Base-by-base conservation (phyloP, 495 filamentous ascomycete species). In the Immersiella caudata region DNA sequence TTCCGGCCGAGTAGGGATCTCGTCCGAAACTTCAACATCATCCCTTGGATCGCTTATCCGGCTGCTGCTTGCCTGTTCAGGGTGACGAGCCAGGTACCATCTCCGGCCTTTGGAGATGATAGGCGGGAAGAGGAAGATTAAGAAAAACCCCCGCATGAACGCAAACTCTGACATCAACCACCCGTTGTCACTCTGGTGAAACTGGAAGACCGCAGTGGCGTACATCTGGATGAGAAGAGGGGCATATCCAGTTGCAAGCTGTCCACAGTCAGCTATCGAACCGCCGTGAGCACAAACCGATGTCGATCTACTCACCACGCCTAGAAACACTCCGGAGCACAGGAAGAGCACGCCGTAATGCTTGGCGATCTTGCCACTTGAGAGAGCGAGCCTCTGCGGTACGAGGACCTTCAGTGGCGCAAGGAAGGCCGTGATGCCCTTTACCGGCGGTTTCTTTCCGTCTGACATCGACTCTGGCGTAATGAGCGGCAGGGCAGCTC, bases 241-340 rank as follows among this genome's bases (percentile, higher is more conserved):
- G 2, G 82, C 82, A 40, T 85, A 88, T 20, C 81, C 84, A 0
- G 86, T 86, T 0, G 86, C 84, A 16, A 87, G 73, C 78, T 81
- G 21, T n/a, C 4, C 24, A 12, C n/a, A 7, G 20, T 22, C 9
- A 60, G 36, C 59, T 3, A 64, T 14, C 36, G 12, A n/a, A 29
- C 18, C 0, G 29, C 29, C 29, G n/a, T n/a, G 4, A 33, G 29
- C 8, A 4, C 29, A 33, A 11, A 40, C 5, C 33, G 35, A 2
- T n/a, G 14, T 14, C 33, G 0, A 18, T 27, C 26, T 26, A 76
- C 78, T 73, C 69, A 83, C 80, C 24, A 87, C 84, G 0, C 80
- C 84, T 9, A 87, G 73, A 64, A 87, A 87, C 1, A 85, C 82
- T 1, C 86, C 86, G 1, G 77, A 63, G 21, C 83, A 86, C 52